Percentiles rank a stretch among this genome's conserved stretches.
Conservation (phyloP, 305 asterid species). For the Ajuga reptans region DNA sequence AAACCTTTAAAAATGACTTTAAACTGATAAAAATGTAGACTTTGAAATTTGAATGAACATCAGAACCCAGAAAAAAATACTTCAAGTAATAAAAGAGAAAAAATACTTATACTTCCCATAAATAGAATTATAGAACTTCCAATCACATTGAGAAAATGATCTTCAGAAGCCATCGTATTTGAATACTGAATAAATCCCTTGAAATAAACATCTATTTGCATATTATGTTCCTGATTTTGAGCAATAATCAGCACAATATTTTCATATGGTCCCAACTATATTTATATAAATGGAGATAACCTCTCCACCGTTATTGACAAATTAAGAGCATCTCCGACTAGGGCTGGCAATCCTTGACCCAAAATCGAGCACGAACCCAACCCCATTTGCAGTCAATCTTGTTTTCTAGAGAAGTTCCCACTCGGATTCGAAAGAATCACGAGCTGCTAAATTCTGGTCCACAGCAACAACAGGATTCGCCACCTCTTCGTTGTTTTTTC, state of each 20-base stretch:
- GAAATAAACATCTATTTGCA: neutral
- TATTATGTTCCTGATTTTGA: constrained; percentile 7
- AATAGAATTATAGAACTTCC: too few relatives aligned
- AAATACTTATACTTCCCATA: too few relatives aligned
- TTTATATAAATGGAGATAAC: neutral
- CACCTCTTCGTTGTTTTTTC: constrained; percentile 19
- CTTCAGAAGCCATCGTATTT: too few relatives aligned
- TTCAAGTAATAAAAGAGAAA: too few relatives aligned
- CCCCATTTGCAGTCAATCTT: constrained; percentile 9
- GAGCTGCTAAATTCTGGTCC: constrained; percentile 12
- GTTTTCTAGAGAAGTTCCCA: constrained; percentile 67
- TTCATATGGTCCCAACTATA: neutral
- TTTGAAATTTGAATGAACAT: too few relatives aligned
- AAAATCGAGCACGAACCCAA: too few relatives aligned
- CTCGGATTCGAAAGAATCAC: constrained; percentile 48
- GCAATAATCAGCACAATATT: neutral
- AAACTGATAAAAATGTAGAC: too few relatives aligned
- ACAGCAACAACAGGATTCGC: constrained; percentile 5
- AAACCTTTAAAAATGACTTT: too few relatives aligned
- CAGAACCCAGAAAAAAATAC: too few relatives aligned
- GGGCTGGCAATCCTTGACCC: too few relatives aligned
- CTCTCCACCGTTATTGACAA: constrained; percentile 22
- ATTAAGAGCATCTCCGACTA: neutral
- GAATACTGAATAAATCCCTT: too few relatives aligned
- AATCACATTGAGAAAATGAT: neutral